Conservation (phyloP, 768 basidiomycete species). For the Porphyrellus cyaneotinctus region DNA sequence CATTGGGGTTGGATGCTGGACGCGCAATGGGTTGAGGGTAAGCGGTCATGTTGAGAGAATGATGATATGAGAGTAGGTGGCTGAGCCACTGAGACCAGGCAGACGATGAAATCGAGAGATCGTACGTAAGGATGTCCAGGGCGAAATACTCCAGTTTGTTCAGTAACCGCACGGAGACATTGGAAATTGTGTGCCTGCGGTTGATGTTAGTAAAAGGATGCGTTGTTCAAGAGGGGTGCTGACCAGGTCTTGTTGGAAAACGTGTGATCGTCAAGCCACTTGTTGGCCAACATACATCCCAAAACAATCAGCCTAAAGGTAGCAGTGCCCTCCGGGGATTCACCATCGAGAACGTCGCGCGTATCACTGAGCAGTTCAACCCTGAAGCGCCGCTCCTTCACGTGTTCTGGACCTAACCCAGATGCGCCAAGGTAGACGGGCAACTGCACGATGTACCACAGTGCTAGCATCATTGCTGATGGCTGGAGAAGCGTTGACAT, state of each 20-base stretch:
- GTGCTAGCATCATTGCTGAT: slow-evolving; percentile 69
- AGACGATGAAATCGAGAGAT: slow-evolving; percentile 59
- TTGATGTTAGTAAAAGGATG: neutral
- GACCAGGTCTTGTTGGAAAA: slow-evolving; percentile 90
- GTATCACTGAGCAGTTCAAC: slow-evolving; percentile 55
- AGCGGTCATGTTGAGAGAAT: slow-evolving; percentile 53
- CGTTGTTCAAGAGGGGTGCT: slow-evolving; percentile 17
- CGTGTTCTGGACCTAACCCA: slow-evolving; percentile 46
- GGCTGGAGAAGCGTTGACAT: slow-evolving; percentile 80
- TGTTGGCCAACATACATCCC: slow-evolving; percentile 83
- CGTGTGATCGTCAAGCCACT: slow-evolving; percentile 86
- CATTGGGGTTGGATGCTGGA: slow-evolving; percentile 67
- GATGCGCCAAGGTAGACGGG: slow-evolving; percentile 63
- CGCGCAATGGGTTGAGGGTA: slow-evolving; percentile 75
- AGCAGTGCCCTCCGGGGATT: slow-evolving; percentile 52
- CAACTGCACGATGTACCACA: slow-evolving; percentile 80
- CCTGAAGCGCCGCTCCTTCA: slow-evolving; percentile 63
- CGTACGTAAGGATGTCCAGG: slow-evolving; percentile 65
- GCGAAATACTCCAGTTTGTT: slow-evolving; percentile 71
- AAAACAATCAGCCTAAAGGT: slow-evolving; percentile 74
- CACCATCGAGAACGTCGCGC: slow-evolving; percentile 38
- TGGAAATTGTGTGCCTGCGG: slow-evolving; percentile 75
- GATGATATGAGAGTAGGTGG: slow-evolving; percentile 62
- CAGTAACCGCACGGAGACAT: slow-evolving; percentile 62
- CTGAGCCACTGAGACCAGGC: slow-evolving; percentile 72